phyloP scores from a whole-genome alignment of 305 asterid species.

The Solanum hybrid region DNA sequence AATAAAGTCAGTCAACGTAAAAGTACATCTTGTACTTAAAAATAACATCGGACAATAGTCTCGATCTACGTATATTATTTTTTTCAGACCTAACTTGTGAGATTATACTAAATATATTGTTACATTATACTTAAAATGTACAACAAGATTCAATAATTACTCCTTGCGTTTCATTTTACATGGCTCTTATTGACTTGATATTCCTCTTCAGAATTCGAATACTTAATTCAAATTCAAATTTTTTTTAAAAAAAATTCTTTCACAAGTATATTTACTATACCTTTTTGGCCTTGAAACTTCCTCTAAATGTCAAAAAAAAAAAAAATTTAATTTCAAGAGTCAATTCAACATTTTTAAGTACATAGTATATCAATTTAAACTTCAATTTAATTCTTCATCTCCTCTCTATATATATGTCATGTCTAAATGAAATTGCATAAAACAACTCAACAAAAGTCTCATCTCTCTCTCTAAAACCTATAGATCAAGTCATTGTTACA shows the following conservation, averaged over 20 bases:
- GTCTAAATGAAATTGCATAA: neutral
- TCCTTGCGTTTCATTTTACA: no score
- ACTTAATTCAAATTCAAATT: no score
- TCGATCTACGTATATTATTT: no score
- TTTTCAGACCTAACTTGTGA: no score
- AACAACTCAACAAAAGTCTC: neutral
- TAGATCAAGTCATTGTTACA: neutral
- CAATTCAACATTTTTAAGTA: neutral
- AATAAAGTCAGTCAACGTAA: neutral
- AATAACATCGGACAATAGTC: no score
- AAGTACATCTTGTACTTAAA: neutral
- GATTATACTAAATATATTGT: no score
- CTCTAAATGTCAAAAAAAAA: neutral
- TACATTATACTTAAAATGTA: no score
- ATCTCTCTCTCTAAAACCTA: neutral
- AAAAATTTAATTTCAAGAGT: neutral
- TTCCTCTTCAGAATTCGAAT: fast-evolving
- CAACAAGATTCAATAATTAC: no score
- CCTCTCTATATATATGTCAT: neutral
- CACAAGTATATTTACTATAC: neutral
- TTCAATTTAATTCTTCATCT: neutral
- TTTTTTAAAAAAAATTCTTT: no score
- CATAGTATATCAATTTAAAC: neutral
- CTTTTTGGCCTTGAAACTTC: neutral
- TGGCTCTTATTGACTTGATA: neutral